Evolutionary conservation across 768 basidiomycete species (phyloP).

Genomic region (Mycena metata): DNA sequence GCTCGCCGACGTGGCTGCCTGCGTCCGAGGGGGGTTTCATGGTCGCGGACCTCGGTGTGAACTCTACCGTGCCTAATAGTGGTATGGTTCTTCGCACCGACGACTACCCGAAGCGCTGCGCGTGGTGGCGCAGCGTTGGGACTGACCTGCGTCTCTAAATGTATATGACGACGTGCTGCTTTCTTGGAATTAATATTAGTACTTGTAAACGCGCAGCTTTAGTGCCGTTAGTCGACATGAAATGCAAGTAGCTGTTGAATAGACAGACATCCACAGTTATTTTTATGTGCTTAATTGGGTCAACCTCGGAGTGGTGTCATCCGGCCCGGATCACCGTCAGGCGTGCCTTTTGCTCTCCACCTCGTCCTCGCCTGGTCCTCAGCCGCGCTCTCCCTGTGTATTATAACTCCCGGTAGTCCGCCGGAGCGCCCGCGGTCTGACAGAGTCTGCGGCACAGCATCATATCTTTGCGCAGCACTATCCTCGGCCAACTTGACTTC

Average conservation of each 20-base stretch:
- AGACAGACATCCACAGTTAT: too few species aligned
- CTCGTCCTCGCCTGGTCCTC: too few species aligned
- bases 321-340: too few species aligned
- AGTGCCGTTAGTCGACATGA: too few species aligned
- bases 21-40: conserved; percentile 36
- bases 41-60: conserved; percentile 11
- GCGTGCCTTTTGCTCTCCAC: too few species aligned
- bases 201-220: too few species aligned
- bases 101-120: conserved; percentile 26
- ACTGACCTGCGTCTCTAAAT: conserved; percentile 33
- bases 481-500: not conserved
- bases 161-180: too few species aligned
- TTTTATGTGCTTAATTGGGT: too few species aligned
- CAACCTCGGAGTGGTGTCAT: too few species aligned
- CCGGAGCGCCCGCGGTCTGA: not conserved
- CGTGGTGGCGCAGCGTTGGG: conserved; percentile 40
- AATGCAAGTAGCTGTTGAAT: too few species aligned
- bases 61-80: conserved; percentile 16
- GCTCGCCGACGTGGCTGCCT: conserved; percentile 34
- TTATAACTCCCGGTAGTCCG: not conserved
- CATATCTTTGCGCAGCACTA: conserved; percentile 22
- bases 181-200: too few species aligned
- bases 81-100: conserved; percentile 18
- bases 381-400: too few species aligned
- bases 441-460: conserved; percentile 25